phyloP scores from a whole-genome alignment of 176 grass and related monocot genomes.

The Aegilops bicornis region DNA sequence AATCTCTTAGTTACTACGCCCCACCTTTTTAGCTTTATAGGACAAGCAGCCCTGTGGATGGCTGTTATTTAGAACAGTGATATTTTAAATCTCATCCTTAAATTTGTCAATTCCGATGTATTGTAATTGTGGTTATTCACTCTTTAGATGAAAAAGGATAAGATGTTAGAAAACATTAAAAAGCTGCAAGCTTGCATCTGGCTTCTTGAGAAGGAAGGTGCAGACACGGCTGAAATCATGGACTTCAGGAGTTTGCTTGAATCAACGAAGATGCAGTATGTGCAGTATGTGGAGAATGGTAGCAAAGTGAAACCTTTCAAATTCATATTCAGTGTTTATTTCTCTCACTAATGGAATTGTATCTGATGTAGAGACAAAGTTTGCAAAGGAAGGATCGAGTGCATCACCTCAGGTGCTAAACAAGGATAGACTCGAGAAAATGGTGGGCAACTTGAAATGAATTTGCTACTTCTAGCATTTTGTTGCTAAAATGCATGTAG shows the following conservation, averaged over 20 bases:
- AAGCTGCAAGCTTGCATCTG: not conserved
- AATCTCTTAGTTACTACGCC: not conserved
- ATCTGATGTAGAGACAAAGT: slow-evolving; percentile 11
- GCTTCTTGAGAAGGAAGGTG: slow-evolving; percentile 17
- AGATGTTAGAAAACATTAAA: slow-evolving; percentile 11
- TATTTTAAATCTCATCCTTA: slow-evolving; percentile 1
- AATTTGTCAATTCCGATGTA: not conserved
- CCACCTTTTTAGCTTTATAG: not conserved
- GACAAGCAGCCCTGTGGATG: not conserved
- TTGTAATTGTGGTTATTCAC: not conserved
- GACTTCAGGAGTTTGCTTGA: slow-evolving; percentile 9
- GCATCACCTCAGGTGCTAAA: not conserved
- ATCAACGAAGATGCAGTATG: not conserved
- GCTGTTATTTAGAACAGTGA: not conserved
- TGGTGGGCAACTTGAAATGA: not conserved
- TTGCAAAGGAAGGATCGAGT: not conserved
- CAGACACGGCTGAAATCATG: slow-evolving; percentile 14
- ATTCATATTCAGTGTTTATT: not conserved
- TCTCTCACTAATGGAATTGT: not conserved
- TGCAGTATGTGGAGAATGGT: slow-evolving; percentile 12
- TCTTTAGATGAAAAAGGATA: slow-evolving; percentile 16
- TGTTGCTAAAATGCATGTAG: not conserved
- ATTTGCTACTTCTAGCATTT: not conserved
- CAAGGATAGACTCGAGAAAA: not conserved
- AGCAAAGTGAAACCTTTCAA: not conserved